These are phyloP conservation scores for Colletotrichum sp. DNA, from an alignment of 2,329 filamentous ascomycete genomes.

Conservation along the genomic window DNA sequence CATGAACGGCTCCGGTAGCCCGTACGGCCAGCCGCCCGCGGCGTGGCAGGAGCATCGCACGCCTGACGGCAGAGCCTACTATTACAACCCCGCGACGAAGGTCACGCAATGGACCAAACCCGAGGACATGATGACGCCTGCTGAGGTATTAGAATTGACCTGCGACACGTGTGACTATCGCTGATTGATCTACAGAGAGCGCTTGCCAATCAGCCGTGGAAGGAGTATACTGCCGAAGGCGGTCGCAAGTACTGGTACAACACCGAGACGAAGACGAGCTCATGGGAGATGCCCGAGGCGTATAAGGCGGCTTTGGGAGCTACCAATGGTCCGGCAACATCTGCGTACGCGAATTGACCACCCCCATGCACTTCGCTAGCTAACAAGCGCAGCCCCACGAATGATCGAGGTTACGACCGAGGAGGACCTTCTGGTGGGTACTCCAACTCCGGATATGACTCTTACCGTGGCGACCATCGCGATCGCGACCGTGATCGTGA, in stretches of 20 bases:
- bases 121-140: slow-evolving; percentile 81
- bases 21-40: slow-evolving; percentile 50
- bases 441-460: slow-evolving; percentile 37
- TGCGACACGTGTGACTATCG: slow-evolving; percentile 6
- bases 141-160: slow-evolving; percentile 66
- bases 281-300: slow-evolving; percentile 90
- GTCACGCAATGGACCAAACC: slow-evolving; percentile 95
- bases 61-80: slow-evolving; percentile 85
- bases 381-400: slow-evolving; percentile 32
- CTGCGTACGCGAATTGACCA: slow-evolving; percentile 38
- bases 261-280: slow-evolving; percentile 87
- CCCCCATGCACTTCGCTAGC: background rate
- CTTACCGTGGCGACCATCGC: slow-evolving; percentile 40
- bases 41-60: slow-evolving; percentile 84
- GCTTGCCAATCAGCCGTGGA: slow-evolving; percentile 85
- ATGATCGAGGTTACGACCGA: slow-evolving; percentile 43
- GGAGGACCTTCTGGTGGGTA: slow-evolving; percentile 37
- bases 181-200: slow-evolving; percentile 64
- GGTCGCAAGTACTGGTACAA: slow-evolving; percentile 97
- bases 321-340: slow-evolving; percentile 47
- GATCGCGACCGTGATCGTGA: slow-evolving; percentile 36
- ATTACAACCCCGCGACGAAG: slow-evolving; percentile 87
- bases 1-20: slow-evolving; percentile 65
- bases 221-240: slow-evolving; percentile 85
- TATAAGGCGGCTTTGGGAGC: slow-evolving; percentile 78